A percentile compares a stretch with the other conserved stretches of the same genome.
phyloP scores from a whole-genome alignment of 495 filamentous ascomycete genomes.

The Choiromyces venosus region DNA sequence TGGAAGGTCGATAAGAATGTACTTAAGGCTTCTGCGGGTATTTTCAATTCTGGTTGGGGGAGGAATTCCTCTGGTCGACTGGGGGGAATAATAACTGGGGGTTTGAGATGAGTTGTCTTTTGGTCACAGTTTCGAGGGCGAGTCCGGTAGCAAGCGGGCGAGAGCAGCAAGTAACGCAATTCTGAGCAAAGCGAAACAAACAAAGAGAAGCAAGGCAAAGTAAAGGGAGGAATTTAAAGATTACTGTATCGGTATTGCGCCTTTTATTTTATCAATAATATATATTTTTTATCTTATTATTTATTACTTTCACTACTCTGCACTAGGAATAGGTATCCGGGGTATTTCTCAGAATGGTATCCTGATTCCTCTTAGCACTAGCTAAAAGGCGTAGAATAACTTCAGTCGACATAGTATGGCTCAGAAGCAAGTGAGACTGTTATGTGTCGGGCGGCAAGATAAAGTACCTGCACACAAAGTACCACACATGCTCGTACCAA shows the following conservation, averaged over 20 bases:
- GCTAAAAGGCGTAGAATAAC: neutral
- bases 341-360: neutral
- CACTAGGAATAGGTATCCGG: neutral
- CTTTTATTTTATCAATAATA: neutral
- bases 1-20: neutral
- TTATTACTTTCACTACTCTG: neutral
- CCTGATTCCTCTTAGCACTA: neutral
- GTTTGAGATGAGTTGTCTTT: neutral
- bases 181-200: neutral
- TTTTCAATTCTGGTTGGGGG: neutral
- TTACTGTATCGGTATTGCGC: neutral
- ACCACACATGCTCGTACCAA: neutral
- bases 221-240: neutral
- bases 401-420: neutral
- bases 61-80: neutral
- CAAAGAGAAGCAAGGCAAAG: neutral
- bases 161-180: neutral
- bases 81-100: neutral
- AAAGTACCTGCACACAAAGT: neutral
- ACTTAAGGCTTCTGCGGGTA: constrained; percentile 1
- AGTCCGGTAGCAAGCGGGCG: neutral
- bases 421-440: neutral
- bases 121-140: neutral
- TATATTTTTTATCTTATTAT: neutral
- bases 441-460: neutral